Evolutionary conservation across 2,329 filamentous ascomycete species (phyloP).

Genomic region (Clarireedia sp.): DNA sequence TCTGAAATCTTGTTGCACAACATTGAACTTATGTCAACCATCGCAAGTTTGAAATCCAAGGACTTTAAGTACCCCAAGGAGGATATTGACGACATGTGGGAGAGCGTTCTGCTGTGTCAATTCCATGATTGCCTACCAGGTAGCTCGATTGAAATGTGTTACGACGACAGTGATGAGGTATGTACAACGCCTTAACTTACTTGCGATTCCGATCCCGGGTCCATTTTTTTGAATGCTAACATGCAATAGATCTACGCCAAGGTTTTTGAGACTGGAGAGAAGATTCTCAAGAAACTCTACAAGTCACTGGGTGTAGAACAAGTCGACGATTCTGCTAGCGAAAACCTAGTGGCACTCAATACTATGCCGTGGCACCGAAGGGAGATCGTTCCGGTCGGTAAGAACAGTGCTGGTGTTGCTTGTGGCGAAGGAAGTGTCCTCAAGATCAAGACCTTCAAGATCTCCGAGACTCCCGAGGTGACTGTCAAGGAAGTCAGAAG

Average conservation of each 20-base stretch:
- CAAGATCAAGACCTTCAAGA: constrained; percentile 42
- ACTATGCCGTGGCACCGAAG: constrained; percentile 79
- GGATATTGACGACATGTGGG: constrained; percentile 95
- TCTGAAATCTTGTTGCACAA: constrained; percentile 80
- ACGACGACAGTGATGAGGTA: constrained; percentile 84
- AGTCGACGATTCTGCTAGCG: constrained; percentile 33
- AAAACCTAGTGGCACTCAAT: constrained; percentile 63
- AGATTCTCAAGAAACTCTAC: constrained; percentile 62
- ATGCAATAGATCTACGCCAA: constrained; percentile 63
- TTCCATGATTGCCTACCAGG: constrained; percentile 97
- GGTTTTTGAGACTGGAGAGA: constrained; percentile 70
- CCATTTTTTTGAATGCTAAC: constrained; percentile 21
- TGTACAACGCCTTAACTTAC: constrained; percentile 15
- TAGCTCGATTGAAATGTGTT: constrained; percentile 95
- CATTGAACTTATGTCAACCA: constrained; percentile 77
- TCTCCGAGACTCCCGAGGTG: constrained; percentile 40
- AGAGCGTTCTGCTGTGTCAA: constrained; percentile 81
- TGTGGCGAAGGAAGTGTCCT: constrained; percentile 48
- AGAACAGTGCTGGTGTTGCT: constrained; percentile 44
- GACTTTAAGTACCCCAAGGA: constrained; percentile 84
- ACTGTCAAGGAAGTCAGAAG: constrained; percentile 42
- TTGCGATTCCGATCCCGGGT: not conserved
- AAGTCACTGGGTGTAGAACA: constrained; percentile 55
- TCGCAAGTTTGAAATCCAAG: constrained; percentile 63
- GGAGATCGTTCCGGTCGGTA: constrained; percentile 60